These are phyloP conservation scores for Comarum palustre DNA, from an alignment of 306 rosid genomes.

Conservation along the genomic window DNA sequence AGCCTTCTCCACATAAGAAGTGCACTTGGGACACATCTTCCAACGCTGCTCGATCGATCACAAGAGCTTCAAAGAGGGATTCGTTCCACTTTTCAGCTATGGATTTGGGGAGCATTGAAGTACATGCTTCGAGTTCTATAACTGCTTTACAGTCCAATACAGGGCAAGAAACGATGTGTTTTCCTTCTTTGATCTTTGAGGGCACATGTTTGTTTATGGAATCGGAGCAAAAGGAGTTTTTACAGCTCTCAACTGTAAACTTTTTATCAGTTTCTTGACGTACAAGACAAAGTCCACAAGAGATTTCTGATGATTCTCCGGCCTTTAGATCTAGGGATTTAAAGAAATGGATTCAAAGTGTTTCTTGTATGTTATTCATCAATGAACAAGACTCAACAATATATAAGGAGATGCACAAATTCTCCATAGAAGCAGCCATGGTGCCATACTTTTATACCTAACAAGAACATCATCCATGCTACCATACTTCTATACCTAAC, in stretches of 20 bases:
- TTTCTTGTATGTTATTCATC: no score
- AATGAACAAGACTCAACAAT: no score
- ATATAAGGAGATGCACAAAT: no score
- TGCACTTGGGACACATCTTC: constrained; percentile 52
- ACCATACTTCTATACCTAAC: no score
- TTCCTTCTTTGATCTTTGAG: constrained; percentile 32
- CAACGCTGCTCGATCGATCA: constrained; percentile 33
- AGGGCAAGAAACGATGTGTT: constrained; percentile 37
- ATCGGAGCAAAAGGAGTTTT: constrained; percentile 47
- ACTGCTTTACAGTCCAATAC: constrained; percentile 28
- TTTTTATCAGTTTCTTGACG: constrained; percentile 17
- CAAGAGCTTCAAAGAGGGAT: constrained; percentile 33
- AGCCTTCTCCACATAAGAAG: constrained; percentile 39
- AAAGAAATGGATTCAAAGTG: no score
- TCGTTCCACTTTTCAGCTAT: constrained; percentile 40
- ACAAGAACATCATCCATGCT: no score
- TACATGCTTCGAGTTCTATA: constrained; percentile 35
- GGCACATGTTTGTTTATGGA: constrained; percentile 47
- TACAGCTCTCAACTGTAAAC: constrained; percentile 32
- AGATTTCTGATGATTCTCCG: constrained; percentile 8
- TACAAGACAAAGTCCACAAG: constrained; percentile 50
- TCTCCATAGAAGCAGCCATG: no score
- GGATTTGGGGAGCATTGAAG: constrained; percentile 33
- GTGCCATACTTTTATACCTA: no score
- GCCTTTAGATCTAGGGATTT: not conserved